A percentile compares a stretch with the other conserved stretches of the same genome.
These are phyloP conservation scores for Fomitopsis palustris DNA, from an alignment of 1,284 basidiomycete genomes.

Conservation along the genomic window DNA sequence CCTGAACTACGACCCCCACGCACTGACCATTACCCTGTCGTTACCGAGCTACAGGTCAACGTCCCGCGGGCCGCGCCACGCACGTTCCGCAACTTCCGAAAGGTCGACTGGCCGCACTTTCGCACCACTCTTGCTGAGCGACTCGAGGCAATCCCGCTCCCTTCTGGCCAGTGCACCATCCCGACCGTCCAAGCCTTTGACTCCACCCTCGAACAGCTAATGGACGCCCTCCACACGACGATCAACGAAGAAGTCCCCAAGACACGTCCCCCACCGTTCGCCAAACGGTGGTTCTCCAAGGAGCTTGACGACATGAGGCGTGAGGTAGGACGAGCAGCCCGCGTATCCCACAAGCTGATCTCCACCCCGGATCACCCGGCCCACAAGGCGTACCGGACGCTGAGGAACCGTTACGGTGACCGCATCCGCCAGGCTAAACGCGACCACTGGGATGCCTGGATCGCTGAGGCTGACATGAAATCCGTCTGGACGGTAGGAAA, in stretches of 20 bases:
- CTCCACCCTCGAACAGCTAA: conserved; percentile 9
- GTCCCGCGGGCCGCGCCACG: conserved; percentile 6
- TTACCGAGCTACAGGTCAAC: conserved; percentile 8
- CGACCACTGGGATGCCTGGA: conserved; percentile 26
- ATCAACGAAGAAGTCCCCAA: conserved; percentile 22
- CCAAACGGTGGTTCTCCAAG: conserved; percentile 26
- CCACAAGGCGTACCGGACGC: conserved; percentile 19
- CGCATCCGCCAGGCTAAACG: conserved; percentile 27
- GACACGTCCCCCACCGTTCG: conserved; percentile 19
- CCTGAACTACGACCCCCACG: conserved; percentile 11
- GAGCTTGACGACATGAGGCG: conserved; percentile 18
- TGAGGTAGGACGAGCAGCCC: conserved; percentile 22
- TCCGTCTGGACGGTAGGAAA: not conserved
- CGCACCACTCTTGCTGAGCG: conserved; percentile 5
- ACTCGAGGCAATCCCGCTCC: not conserved
- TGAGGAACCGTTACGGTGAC: conserved; percentile 26
- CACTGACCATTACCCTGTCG: conserved; percentile 29
- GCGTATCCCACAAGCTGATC: conserved; percentile 29
- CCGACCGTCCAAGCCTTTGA: conserved; percentile 13
- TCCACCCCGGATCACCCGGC: conserved; percentile 23
- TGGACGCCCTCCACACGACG: conserved; percentile 12
- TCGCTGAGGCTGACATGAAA: too few relatives aligned
- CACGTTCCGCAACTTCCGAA: conserved; percentile 17
- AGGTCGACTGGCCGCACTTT: conserved; percentile 25
- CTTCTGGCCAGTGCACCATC: conserved; percentile 4